Conservation (phyloP, 345 rosid genomes). For the Moricandia moricandioides region DNA sequence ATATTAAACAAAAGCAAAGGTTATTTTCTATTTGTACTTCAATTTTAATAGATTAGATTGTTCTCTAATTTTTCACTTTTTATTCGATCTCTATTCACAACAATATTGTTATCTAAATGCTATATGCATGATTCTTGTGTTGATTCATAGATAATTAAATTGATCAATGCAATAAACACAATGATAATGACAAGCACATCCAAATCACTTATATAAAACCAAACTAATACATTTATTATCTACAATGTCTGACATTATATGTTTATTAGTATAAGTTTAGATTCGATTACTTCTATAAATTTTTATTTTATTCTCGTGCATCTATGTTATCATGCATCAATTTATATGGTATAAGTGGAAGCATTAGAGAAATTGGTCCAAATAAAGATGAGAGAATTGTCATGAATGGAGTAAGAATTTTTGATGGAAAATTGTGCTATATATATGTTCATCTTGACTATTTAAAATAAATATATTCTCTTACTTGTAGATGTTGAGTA, state of each 20-base stretch:
- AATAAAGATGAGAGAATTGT: background rate
- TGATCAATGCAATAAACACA: background rate
- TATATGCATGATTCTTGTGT: background rate
- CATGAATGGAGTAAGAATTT: background rate
- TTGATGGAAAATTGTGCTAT: no score
- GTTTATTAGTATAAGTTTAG: background rate
- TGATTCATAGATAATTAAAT: background rate
- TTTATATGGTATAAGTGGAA: background rate
- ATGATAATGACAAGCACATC: no score
- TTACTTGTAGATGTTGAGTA: no score
- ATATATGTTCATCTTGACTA: no score
- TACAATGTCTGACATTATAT: background rate
- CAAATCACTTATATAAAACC: background rate
- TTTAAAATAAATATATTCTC: no score
- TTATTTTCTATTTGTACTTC: no score
- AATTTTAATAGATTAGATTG: no score
- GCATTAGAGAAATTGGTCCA: background rate
- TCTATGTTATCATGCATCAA: background rate
- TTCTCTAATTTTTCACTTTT: no score
- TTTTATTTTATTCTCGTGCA: background rate
- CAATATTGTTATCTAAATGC: background rate
- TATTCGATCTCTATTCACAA: background rate
- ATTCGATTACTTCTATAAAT: no score
- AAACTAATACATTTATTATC: background rate
- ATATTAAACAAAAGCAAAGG: no score